Conservation (phyloP, 2,329 filamentous ascomycete genomes). For the Xylaria sp. region DNA sequence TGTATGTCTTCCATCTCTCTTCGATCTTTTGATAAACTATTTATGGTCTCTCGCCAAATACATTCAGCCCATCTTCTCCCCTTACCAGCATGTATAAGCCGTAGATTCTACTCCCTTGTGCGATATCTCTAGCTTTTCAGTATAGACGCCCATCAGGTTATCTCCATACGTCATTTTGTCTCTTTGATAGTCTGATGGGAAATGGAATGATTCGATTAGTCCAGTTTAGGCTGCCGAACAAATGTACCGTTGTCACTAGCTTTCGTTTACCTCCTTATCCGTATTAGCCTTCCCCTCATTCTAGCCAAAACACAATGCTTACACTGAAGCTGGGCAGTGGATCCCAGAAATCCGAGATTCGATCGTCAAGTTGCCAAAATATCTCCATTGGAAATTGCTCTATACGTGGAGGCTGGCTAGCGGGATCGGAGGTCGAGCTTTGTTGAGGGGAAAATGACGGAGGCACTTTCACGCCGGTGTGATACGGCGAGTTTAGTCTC, state of each 20-base stretch:
- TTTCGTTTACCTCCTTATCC: background rate
- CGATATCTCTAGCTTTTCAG: background rate
- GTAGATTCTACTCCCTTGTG: background rate
- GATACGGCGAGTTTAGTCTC: conserved; percentile 27
- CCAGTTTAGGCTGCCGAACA: background rate
- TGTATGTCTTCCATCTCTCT: too few species aligned
- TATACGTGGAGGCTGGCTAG: background rate
- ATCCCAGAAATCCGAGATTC: background rate
- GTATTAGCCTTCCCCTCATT: background rate
- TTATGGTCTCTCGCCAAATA: background rate
- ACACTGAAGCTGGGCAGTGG: background rate
- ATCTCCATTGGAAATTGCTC: background rate
- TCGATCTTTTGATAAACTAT: background rate
- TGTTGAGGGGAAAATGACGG: background rate
- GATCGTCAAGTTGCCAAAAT: background rate
- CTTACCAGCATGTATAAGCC: background rate
- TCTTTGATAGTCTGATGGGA: background rate
- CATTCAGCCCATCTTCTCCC: background rate
- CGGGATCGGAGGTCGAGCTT: background rate
- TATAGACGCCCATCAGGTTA: background rate
- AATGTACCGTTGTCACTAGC: background rate
- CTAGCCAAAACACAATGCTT: background rate
- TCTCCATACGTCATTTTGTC: background rate
- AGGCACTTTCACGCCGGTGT: background rate
- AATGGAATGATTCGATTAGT: background rate